These are phyloP conservation scores for Aspergillus aculeatinus DNA, from an alignment of 2,329 filamentous ascomycete species.

Conservation along the genomic window DNA sequence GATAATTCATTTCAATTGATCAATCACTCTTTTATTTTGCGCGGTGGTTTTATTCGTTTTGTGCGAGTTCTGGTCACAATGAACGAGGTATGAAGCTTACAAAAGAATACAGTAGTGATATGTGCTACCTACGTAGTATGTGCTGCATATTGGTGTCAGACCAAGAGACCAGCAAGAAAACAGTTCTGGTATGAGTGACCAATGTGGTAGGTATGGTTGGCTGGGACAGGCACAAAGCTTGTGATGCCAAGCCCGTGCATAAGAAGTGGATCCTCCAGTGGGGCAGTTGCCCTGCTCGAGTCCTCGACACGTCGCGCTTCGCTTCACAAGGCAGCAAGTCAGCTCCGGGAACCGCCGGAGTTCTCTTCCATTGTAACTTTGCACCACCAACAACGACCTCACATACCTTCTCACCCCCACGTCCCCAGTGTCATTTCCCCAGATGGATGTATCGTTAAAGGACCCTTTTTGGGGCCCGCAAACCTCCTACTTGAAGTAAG, in stretches of 20 bases:
- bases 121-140: no score
- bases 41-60: no score
- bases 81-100: no score
- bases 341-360: background rate
- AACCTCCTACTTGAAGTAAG: slow-evolving; percentile 33
- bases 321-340: background rate
- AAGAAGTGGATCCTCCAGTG: background rate
- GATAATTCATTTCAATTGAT: no score
- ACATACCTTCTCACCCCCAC: background rate
- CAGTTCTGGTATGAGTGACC: background rate
- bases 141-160: no score
- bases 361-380: background rate
- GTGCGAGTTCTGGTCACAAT: no score
- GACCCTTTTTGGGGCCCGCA: slow-evolving; percentile 29
- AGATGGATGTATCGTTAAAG: background rate
- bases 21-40: no score
- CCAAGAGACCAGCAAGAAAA: no score
- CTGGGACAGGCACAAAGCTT: background rate
- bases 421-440: background rate
- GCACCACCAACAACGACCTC: background rate
- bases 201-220: background rate
- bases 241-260: background rate
- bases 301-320: background rate
- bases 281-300: background rate
- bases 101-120: no score